phyloP scores from a whole-genome alignment of 768 basidiomycete species.

The Lactifluus rugatus region DNA sequence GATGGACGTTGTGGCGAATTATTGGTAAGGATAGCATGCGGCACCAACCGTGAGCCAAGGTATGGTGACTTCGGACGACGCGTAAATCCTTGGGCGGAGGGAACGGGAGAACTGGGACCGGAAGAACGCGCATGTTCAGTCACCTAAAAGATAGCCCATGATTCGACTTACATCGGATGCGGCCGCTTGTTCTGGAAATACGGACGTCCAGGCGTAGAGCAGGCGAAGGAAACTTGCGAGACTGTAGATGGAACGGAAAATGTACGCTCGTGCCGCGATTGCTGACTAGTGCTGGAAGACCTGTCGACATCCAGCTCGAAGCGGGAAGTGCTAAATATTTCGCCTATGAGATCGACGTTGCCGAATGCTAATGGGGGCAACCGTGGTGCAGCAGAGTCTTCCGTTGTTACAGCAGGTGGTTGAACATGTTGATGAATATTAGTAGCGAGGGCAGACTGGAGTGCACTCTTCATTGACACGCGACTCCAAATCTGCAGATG shows the following conservation, averaged over 20 bases:
- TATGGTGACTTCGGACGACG: slow-evolving; percentile 4
- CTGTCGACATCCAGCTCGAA: slow-evolving; percentile 1
- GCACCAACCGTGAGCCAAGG: not conserved
- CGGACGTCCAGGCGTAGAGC: not conserved
- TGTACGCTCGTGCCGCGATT: slow-evolving; percentile 15
- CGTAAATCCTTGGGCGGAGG: not conserved
- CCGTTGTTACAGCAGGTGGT: not conserved
- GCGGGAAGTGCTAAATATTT: slow-evolving; percentile 16
- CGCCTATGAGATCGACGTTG: slow-evolving; percentile 16
- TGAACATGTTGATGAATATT: slow-evolving; percentile 9
- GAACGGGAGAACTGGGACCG: not conserved
- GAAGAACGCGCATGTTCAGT: not conserved
- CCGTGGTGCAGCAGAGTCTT: slow-evolving; percentile 8
- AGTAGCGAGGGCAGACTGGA: slow-evolving; percentile 18
- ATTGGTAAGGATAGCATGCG: not conserved
- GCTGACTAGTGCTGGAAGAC: not conserved
- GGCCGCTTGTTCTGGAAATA: slow-evolving; percentile 3
- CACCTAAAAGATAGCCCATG: not conserved
- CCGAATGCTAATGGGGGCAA: slow-evolving; percentile 17
- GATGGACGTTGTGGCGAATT: not conserved
- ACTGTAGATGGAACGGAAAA: slow-evolving; percentile 15
- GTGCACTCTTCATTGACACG: slow-evolving; percentile 17
- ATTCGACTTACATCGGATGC: slow-evolving; percentile 1
- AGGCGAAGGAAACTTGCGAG: not conserved
- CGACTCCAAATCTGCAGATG: slow-evolving; percentile 19